phyloP scores from a whole-genome alignment of 768 basidiomycete genomes.

The Lactarius quietus region DNA sequence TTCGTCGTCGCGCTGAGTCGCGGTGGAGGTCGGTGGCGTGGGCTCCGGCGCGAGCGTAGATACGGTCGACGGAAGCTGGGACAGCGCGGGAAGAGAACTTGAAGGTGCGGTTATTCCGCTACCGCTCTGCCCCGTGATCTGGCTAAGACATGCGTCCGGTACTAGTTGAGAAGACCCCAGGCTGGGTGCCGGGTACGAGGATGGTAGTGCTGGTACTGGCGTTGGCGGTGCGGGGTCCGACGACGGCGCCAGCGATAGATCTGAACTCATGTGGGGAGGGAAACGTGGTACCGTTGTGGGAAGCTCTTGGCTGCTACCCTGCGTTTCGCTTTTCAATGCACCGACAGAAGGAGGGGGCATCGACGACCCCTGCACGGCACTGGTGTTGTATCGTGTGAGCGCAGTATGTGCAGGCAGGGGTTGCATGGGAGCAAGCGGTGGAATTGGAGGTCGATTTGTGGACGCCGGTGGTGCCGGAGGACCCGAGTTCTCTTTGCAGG shows the following conservation, averaged over 20 bases:
- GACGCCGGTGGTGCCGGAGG: constrained; percentile 28
- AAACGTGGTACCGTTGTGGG: background rate
- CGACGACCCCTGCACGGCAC: constrained; percentile 1
- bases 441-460: constrained; percentile 26
- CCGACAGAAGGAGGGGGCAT: constrained; percentile 2
- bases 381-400: constrained; percentile 1
- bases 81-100: constrained; percentile 19
- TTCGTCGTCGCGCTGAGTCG: constrained; percentile 6
- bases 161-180: constrained; percentile 1
- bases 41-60: constrained; percentile 3
- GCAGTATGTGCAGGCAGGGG: background rate
- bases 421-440: constrained; percentile 12
- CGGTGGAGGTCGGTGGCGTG: constrained; percentile 14
- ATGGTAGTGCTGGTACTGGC: background rate
- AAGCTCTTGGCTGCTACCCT: constrained; percentile 1
- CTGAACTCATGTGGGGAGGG: constrained; percentile 15
- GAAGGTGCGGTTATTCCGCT: background rate
- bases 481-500: constrained; percentile 60
- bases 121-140: background rate
- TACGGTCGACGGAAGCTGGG: constrained; percentile 13
- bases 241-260: constrained; percentile 11
- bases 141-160: constrained; percentile 1
- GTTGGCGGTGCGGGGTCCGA: background rate
- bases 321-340: background rate
- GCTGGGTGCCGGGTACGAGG: background rate